Percentiles rank a stretch among this genome's conserved stretches.
Evolutionary conservation across 257 asterid genomes (phyloP).

Genomic region (Solanum pimpinellifolium): DNA sequence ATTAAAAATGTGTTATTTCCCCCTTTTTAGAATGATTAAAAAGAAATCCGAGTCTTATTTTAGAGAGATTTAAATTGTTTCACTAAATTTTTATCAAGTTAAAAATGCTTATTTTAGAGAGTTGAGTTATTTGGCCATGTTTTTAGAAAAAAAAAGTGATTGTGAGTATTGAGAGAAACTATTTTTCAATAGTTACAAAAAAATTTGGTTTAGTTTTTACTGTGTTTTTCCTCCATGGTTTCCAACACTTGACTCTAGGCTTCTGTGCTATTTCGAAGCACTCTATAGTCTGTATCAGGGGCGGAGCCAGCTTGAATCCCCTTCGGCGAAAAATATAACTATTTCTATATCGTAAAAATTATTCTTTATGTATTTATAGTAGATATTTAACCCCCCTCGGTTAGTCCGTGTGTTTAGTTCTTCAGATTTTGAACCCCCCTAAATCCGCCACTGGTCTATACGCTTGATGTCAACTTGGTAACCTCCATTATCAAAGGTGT

Average conservation of each 20-base stretch:
- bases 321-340: too few species aligned
- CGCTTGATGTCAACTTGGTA: neutral
- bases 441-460: neutral
- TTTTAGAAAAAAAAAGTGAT: neutral
- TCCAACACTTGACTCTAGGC: neutral
- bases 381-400: too few species aligned
- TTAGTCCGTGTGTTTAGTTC: too few species aligned
- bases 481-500: neutral
- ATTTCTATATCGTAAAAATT: too few species aligned
- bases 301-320: too few species aligned
- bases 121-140: neutral
- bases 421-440: too few species aligned
- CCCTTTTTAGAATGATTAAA: too few species aligned
- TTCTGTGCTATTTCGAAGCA: neutral
- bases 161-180: neutral
- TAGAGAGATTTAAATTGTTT: neutral
- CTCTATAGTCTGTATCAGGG: neutral
- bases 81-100: neutral
- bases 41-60: neutral
- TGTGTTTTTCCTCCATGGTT: neutral
- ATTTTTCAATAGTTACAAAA: neutral
- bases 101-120: neutral
- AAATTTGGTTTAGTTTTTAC: neutral
- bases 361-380: too few species aligned
- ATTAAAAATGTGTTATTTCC: neutral